phyloP scores from a whole-genome alignment of 202 grass and related monocot genomes.

The Saccharum hybrid region DNA sequence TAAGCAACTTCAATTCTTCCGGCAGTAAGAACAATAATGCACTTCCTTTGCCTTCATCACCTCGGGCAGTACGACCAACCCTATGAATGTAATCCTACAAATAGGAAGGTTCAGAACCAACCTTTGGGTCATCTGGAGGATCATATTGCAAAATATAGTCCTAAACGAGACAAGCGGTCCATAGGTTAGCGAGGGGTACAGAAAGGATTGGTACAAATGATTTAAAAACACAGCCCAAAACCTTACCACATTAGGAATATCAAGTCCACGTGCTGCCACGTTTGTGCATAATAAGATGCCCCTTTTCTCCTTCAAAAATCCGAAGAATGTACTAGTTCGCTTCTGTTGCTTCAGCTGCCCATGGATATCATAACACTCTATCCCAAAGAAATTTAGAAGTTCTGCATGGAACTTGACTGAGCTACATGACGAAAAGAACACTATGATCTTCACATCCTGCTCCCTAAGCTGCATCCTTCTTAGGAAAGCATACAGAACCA shows the following conservation, averaged over 20 bases:
- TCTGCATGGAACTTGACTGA: conserved; percentile 89
- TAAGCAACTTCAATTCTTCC: conserved; percentile 59
- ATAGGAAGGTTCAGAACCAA: not conserved
- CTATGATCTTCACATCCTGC: conserved; percentile 72
- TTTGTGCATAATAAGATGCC: conserved; percentile 88
- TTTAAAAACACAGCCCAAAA: conserved; percentile 35
- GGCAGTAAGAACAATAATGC: conserved; percentile 69
- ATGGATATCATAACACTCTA: conserved; percentile 89
- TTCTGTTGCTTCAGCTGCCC: conserved; percentile 86
- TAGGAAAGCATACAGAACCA: conserved; percentile 89
- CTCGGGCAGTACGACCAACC: conserved; percentile 63
- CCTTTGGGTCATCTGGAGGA: conserved; percentile 79
- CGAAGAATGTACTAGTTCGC: conserved; percentile 76
- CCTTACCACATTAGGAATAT: conserved; percentile 85
- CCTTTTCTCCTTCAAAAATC: conserved; percentile 64
- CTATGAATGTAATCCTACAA: conserved; percentile 78
- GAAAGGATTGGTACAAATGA: not conserved
- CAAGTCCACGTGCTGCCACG: conserved; percentile 88
- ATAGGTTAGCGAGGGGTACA: conserved; percentile 7
- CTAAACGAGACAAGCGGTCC: conserved; percentile 50
- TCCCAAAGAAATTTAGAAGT: conserved; percentile 70
- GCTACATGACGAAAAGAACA: conserved; percentile 98
- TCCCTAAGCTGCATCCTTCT: conserved; percentile 27
- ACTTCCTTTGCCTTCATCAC: conserved; percentile 63
- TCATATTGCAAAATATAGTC: conserved; percentile 93